A percentile compares a stretch with the other conserved stretches of the same genome.
Conservation (phyloP, 352 stramenopile species). For the Globisporangium takayamanum region DNA sequence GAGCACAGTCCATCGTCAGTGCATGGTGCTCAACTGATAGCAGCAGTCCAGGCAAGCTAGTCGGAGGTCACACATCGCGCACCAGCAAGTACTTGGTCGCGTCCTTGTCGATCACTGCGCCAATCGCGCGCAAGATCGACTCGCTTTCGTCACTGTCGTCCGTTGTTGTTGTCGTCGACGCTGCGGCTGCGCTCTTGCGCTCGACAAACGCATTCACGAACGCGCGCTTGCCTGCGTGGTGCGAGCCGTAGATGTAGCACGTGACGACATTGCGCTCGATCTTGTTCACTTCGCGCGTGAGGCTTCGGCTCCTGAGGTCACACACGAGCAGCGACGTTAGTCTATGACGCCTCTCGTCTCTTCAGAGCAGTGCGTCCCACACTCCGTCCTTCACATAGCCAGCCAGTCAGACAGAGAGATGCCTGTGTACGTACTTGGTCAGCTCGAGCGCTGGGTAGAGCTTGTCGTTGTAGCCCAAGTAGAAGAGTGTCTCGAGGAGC, state of each 20-base stretch:
- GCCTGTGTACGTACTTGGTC: conserved; percentile 35
- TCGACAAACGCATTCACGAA: conserved; percentile 53
- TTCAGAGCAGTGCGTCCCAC: neutral
- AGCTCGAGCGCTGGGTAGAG: conserved; percentile 55
- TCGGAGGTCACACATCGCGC: conserved; percentile 6
- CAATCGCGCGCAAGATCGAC: conserved; percentile 43
- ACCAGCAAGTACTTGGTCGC: conserved; percentile 63
- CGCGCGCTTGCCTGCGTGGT: conserved; percentile 38
- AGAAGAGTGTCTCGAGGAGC: conserved; percentile 74
- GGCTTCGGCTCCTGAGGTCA: conserved; percentile 28
- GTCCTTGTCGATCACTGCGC: conserved; percentile 49
- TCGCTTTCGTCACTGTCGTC: conserved; percentile 28
- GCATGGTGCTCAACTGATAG: neutral
- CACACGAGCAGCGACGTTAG: neutral
- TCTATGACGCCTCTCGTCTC: neutral
- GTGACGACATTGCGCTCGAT: conserved; percentile 71
- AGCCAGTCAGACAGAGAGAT: neutral
- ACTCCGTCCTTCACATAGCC: neutral
- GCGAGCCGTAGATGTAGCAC: conserved; percentile 57
- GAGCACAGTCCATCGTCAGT: neutral
- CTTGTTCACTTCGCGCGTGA: conserved; percentile 42
- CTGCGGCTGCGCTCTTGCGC: conserved; percentile 18
- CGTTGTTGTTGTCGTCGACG: neutral
- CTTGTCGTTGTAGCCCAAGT: conserved; percentile 80
- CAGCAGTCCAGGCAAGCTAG: neutral